A percentile compares a stretch with the other conserved stretches of the same genome.
phyloP scores from a whole-genome alignment of 2,329 filamentous ascomycete genomes.

The Penicillium brasilianum region DNA sequence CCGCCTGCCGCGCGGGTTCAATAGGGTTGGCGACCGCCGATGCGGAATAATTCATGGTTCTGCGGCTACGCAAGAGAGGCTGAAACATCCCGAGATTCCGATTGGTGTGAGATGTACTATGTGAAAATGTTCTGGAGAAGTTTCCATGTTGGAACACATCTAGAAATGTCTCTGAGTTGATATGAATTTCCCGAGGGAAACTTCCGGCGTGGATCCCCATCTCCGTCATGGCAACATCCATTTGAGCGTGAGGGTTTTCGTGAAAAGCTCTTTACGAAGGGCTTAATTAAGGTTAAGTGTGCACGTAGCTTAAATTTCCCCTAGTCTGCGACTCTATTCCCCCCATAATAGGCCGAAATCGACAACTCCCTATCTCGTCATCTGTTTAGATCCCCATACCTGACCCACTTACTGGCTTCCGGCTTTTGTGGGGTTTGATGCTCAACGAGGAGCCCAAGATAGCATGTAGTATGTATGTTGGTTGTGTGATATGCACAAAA shows the following conservation, averaged over 20 bases:
- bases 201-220: neutral
- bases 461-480: too few relatives aligned
- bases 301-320: neutral
- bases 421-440: neutral
- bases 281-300: neutral
- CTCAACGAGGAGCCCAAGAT: neutral
- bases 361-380: neutral
- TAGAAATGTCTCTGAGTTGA: neutral
- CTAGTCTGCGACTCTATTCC: neutral
- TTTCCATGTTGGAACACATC: neutral
- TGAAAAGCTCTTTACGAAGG: neutral
- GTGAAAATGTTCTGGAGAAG: neutral
- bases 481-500: too few relatives aligned
- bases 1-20: neutral
- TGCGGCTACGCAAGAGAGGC: neutral
- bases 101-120: constrained; percentile 2
- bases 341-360: neutral
- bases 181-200: neutral
- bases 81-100: constrained; percentile 2
- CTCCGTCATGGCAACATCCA: neutral
- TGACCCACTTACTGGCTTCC: neutral
- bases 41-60: neutral
- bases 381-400: neutral
- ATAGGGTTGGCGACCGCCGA: neutral
- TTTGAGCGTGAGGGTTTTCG: neutral